A percentile compares a stretch with the other conserved stretches of the same genome.
phyloP scores from a whole-genome alignment of 176 grass and related monocot species.

The Alloteropsis semialata region DNA sequence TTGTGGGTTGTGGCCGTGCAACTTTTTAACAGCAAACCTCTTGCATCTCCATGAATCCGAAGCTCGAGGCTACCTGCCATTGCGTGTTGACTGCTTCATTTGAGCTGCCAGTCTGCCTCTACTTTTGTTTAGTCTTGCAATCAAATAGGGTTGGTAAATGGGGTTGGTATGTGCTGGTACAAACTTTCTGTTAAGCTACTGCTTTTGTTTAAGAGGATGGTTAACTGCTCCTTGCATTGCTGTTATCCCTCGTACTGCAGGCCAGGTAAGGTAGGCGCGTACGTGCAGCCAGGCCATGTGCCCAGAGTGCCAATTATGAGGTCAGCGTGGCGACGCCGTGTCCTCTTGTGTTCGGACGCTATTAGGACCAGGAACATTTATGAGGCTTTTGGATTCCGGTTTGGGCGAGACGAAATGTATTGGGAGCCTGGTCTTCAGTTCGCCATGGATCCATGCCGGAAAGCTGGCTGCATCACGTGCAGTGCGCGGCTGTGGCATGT shows the following conservation, averaged over 20 bases:
- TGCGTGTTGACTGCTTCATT: neutral
- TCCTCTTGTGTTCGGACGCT: neutral
- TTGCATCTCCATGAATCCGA: neutral
- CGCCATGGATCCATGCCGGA: neutral
- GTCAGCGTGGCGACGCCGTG: neutral
- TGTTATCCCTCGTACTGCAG: neutral
- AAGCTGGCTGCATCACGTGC: neutral
- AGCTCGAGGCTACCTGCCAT: neutral
- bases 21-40: neutral
- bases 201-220: neutral
- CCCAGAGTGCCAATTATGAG: neutral
- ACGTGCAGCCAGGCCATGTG: slow-evolving; percentile 14
- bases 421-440: neutral
- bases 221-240: slow-evolving; percentile 17
- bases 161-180: neutral
- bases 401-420: neutral
- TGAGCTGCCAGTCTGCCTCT: too few species aligned
- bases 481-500: neutral
- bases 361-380: slow-evolving; percentile 4
- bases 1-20: neutral
- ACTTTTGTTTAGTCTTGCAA: neutral
- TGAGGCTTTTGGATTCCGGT: neutral
- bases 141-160: neutral
- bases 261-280: neutral
- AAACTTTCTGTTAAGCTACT: neutral